Percentiles rank a stretch among this genome's conserved stretches.
These are phyloP conservation scores for Penicillium sp. DNA, from an alignment of 2,329 filamentous ascomycete species.

Conservation along the genomic window DNA sequence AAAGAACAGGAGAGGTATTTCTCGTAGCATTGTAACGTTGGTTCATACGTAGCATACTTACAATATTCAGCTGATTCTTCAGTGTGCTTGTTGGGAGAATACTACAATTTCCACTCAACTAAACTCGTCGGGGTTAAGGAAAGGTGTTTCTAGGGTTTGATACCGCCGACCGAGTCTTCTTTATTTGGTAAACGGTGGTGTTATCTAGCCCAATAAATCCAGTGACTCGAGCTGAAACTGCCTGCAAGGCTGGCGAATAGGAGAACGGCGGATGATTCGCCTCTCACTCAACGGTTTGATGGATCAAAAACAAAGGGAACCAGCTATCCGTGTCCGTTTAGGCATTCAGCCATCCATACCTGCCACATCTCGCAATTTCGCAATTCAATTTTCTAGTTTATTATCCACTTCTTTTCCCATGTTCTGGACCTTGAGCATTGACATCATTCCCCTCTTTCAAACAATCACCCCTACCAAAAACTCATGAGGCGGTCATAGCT, in stretches of 20 bases:
- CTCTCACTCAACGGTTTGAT: conserved; percentile 17
- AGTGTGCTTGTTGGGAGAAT: background rate
- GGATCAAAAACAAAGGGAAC: background rate
- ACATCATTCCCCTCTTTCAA: background rate
- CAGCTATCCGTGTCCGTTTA: background rate
- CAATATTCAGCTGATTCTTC: background rate
- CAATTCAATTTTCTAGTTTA: background rate
- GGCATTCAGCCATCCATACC: background rate
- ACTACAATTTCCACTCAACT: background rate
- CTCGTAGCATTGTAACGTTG: background rate
- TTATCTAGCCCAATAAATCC: conserved; percentile 63
- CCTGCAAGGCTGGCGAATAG: conserved; percentile 74
- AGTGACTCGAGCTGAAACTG: conserved; percentile 57
- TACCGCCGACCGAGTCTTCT: background rate
- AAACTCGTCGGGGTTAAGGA: background rate
- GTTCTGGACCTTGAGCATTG: background rate
- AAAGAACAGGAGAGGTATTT: too few species aligned
- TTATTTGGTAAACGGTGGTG: background rate
- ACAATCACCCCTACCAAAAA: background rate
- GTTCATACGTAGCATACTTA: background rate
- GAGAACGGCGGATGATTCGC: conserved; percentile 83
- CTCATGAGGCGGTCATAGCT: background rate
- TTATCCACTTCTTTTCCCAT: background rate
- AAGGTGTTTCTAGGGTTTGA: background rate
- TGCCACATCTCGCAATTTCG: background rate